Percentiles rank a stretch among this genome's conserved stretches.
Conservation (phyloP, 257 asterid genomes). For the Solanum piurae region DNA sequence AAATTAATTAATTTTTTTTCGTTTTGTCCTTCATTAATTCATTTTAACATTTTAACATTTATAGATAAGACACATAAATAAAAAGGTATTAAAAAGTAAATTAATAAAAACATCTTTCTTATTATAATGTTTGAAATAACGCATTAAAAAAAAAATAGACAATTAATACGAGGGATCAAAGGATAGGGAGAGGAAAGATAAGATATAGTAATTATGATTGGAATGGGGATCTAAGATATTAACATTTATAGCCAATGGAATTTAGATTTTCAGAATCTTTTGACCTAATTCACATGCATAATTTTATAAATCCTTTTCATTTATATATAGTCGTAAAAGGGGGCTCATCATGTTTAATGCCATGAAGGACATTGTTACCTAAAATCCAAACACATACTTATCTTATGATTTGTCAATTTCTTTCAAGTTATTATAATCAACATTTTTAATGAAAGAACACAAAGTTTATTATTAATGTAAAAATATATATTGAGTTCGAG, state of each 20-base stretch:
- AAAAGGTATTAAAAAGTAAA: not conserved
- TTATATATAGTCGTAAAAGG: not conserved
- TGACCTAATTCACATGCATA: not conserved
- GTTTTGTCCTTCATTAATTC: not conserved
- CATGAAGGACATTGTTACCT: not conserved
- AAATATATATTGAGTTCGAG: not conserved
- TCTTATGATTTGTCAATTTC: not conserved
- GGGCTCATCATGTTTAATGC: not conserved
- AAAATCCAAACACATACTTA: not conserved
- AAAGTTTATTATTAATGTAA: not conserved
- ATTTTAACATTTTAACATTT: not conserved
- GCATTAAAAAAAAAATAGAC: not conserved
- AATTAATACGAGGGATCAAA: not conserved
- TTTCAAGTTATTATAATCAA: not conserved
- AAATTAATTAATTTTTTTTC: too few species aligned
- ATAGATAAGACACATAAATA: too few species aligned
- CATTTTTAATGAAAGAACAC: not conserved
- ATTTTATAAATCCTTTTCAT: not conserved
- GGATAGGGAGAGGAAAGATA: not conserved
- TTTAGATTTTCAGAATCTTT: not conserved
- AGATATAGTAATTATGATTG: not conserved
- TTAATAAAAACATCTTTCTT: not conserved
- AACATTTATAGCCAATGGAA: not conserved
- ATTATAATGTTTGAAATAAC: not conserved
- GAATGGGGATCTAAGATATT: not conserved